phyloP scores from a whole-genome alignment of 1,284 basidiomycete species.

The Ustilago hordei region DNA sequence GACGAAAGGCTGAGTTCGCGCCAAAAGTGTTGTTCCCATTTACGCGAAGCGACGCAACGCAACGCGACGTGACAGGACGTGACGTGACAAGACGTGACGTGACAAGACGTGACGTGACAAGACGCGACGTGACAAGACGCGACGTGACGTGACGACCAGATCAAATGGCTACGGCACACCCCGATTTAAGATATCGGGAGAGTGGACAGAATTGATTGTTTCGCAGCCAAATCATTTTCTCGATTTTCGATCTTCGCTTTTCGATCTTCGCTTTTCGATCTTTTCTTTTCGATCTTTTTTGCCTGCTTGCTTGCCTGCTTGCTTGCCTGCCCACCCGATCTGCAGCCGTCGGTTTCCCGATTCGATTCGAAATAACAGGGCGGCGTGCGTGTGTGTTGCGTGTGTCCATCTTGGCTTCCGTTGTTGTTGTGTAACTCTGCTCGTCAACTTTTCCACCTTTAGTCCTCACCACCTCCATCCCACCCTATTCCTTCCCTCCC shows the following conservation, averaged over 20 bases:
- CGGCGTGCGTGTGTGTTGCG: no score
- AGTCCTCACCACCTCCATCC: constrained; percentile 4
- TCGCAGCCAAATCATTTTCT: no score
- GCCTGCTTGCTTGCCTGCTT: no score
- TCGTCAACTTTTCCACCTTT: background rate
- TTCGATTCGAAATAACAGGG: no score
- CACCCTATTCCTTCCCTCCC: background rate
- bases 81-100: background rate
- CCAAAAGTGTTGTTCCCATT: constrained; percentile 13
- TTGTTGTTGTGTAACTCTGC: background rate
- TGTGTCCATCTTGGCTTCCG: background rate
- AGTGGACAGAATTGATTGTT: no score
- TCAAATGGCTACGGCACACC: no score
- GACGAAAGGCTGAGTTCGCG: constrained; percentile 1
- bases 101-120: no score
- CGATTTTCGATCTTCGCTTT: background rate
- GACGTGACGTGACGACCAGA: no score
- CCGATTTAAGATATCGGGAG: background rate
- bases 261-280: background rate
- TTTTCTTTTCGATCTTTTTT: background rate
- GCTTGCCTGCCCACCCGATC: no score
- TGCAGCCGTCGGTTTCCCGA: no score
- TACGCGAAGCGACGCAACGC: background rate
- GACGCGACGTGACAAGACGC: no score
- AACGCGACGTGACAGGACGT: background rate